Evolutionary conservation across 257 asterid genomes (phyloP).

Genomic region (Solanum ossicruentum): DNA sequence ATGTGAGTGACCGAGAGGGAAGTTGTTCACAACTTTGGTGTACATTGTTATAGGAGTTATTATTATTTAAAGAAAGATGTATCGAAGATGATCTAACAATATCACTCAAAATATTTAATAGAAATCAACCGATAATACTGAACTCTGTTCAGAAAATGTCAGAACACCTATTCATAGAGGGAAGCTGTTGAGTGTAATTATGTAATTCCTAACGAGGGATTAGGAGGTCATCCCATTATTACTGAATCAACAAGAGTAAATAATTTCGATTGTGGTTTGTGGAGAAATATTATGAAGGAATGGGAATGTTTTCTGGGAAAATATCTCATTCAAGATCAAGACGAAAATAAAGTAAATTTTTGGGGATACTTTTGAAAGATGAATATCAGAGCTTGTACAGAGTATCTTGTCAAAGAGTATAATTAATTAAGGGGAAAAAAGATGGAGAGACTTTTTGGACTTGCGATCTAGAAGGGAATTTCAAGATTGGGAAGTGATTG

Average conservation of each 20-base stretch:
- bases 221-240: neutral
- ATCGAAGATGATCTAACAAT: neutral
- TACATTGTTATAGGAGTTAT: neutral
- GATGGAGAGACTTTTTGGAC: neutral
- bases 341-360: neutral
- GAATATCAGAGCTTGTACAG: neutral
- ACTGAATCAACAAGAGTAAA: neutral
- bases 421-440: neutral
- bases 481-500: neutral
- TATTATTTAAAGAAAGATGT: neutral
- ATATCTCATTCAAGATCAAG: neutral
- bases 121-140: neutral
- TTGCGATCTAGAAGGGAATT: neutral
- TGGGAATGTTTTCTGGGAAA: neutral
- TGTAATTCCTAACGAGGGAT: neutral
- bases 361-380: neutral
- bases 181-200: neutral
- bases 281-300: neutral
- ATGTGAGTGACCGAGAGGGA: neutral
- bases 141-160: neutral
- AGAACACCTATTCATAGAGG: neutral
- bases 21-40: neutral
- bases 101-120: neutral
- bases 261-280: neutral
- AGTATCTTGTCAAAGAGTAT: neutral